Evolutionary conservation across 169 alveolate genomes (phyloP).

Genomic region (Plasmodium ovale): DNA sequence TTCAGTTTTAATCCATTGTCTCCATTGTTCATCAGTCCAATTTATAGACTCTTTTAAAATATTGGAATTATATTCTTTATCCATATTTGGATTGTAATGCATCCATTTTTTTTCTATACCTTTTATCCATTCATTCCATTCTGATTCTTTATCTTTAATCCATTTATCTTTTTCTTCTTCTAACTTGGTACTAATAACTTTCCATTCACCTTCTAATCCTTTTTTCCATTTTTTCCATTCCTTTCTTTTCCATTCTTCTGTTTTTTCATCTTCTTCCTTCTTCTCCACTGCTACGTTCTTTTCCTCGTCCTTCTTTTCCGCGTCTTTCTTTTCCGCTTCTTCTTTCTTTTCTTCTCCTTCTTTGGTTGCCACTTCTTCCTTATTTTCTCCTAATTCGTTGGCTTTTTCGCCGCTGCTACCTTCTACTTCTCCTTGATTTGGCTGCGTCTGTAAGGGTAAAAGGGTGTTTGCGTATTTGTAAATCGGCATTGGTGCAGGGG

Average conservation of each 20-base stretch:
- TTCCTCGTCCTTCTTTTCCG: background rate
- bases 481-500: too few species aligned
- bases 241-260: slow-evolving; percentile 8
- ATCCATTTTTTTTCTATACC: slow-evolving; percentile 15
- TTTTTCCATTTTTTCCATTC: slow-evolving; percentile 17
- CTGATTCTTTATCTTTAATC: slow-evolving; percentile 15
- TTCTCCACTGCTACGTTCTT: background rate
- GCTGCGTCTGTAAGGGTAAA: too few species aligned
- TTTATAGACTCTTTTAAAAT: background rate
- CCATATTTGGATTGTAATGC: slow-evolving; percentile 14
- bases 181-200: background rate
- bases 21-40: slow-evolving; percentile 15
- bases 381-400: background rate
- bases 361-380: background rate
- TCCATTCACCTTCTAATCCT: slow-evolving; percentile 6
- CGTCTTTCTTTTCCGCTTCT: background rate
- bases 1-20: slow-evolving; percentile 7
- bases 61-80: slow-evolving; percentile 5
- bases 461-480: too few species aligned
- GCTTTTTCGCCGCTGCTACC: background rate
- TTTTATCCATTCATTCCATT: slow-evolving; percentile 1
- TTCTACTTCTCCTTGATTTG: background rate
- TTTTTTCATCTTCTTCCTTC: background rate
- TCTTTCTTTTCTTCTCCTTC: background rate
- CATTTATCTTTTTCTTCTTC: slow-evolving; percentile 3